phyloP scores from a whole-genome alignment of 176 grass and related monocot genomes.

The Oryza meyeriana region DNA sequence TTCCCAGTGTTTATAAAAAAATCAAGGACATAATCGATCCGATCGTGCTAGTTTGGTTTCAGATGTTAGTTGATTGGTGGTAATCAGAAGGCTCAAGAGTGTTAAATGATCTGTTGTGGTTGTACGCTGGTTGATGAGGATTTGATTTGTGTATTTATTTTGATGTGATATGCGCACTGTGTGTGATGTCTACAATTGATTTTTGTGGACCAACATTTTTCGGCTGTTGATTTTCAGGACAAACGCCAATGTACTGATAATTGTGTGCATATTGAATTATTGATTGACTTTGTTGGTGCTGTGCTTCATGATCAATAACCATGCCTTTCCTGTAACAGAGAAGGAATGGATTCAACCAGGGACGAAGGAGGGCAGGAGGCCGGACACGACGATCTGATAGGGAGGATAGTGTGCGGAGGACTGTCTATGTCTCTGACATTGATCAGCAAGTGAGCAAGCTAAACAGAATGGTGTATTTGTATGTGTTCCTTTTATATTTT shows the following conservation, averaged over 20 bases:
- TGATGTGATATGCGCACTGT: constrained; percentile 22
- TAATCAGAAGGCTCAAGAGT: neutral
- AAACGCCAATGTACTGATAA: neutral
- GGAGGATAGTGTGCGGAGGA: constrained; percentile 79
- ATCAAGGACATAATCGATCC: neutral
- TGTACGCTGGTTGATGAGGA: neutral
- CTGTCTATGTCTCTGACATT: constrained; percentile 91
- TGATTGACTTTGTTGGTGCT: constrained; percentile 23
- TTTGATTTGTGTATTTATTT: constrained; percentile 20
- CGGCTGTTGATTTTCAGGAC: neutral
- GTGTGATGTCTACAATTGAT: constrained; percentile 24
- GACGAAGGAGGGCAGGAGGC: constrained; percentile 41
- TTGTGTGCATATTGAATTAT: constrained; percentile 14
- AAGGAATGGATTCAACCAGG: constrained; percentile 62
- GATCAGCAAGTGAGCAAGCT: constrained; percentile 71
- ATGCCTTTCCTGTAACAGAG: constrained; percentile 41
- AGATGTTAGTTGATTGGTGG: constrained; percentile 9
- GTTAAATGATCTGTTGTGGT: constrained; percentile 13
- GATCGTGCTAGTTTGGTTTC: neutral
- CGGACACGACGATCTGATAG: constrained; percentile 46
- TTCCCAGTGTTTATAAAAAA: neutral
- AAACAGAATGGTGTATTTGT: neutral
- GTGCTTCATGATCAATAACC: constrained; percentile 1
- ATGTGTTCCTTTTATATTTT: constrained; percentile 18
- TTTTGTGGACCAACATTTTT: constrained; percentile 15